Percentiles rank a stretch among this genome's conserved stretches.
These are phyloP conservation scores for Ceratobasidium sp. DNA, from an alignment of 1,284 basidiomycete genomes.

Conservation along the genomic window DNA sequence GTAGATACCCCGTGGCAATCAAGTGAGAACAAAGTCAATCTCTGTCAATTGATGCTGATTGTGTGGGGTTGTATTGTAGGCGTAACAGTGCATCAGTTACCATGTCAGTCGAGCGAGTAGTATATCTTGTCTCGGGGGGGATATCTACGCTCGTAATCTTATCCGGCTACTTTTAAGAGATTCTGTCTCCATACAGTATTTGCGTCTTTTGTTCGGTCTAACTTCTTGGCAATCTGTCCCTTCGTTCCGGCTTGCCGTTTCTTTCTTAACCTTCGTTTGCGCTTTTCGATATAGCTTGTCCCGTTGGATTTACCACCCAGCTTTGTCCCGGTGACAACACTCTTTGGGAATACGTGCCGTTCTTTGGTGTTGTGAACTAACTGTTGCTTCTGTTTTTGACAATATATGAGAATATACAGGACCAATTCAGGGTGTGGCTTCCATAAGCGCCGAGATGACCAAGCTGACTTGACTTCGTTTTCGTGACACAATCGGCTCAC, in stretches of 20 bases:
- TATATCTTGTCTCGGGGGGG: not conserved
- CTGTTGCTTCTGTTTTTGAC: too few relatives aligned
- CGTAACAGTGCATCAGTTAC: not conserved
- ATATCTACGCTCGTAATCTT: not conserved
- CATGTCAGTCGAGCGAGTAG: not conserved
- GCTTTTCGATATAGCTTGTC: not conserved
- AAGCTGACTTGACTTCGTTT: too few relatives aligned
- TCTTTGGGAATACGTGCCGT: too few relatives aligned
- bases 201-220: not conserved
- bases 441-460: too few relatives aligned
- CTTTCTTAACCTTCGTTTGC: not conserved
- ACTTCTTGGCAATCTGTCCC: too few relatives aligned
- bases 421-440: too few relatives aligned
- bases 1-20: slow-evolving; percentile 9
- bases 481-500: too few relatives aligned
- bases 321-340: too few relatives aligned
- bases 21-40: not conserved
- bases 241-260: not conserved
- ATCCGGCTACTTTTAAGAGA: not conserved
- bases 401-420: too few relatives aligned
- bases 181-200: not conserved
- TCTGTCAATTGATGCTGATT: too few relatives aligned
- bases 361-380: too few relatives aligned
- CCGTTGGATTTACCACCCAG: too few relatives aligned
- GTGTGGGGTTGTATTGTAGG: not conserved